Base-by-base conservation (phyloP, 2,329 filamentous ascomycete genomes). In the Monilinia polystroma region DNA sequence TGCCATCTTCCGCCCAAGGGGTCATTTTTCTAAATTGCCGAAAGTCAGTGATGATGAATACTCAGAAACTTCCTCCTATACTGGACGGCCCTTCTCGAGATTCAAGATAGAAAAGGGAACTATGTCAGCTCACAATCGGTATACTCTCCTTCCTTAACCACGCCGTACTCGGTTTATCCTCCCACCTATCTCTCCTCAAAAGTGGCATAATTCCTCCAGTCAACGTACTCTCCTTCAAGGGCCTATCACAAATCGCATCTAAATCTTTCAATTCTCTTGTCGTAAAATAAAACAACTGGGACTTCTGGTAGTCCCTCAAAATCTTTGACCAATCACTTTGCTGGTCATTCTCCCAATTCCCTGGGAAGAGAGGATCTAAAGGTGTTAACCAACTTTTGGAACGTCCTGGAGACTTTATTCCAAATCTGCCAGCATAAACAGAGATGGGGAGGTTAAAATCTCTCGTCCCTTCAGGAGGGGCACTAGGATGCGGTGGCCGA, bases 181-280 rank as follows among this genome's bases (percentile, higher is more conserved):
- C 58, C 58, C 58, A 60, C 2, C 45, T 51, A 12, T 26, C 45
- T 8, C 58, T 60, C 29, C 45, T 49, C 29, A 60, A 60, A 4
- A 60, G 47, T 5, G 58, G 58, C 18, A 60, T 18, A 26, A 60
- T 51, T 0, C 45, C 45, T 7, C 20, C 45, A 2, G 58, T 4
- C 29, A 60, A 18, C 1, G 58, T 60, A 20, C 58, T 60, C 10
- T 20, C n/a, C 14, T 18, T 60, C 45, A 60, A 7, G 4, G 58
- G 29, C 7, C 58, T 51, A 38, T 60, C 58, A 51, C 45, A 60
- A 20, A 60, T 1, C 4, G 29, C 58, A 60, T 60, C 58, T 4
- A 60, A 35, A 60, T 60, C 58, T 23, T 60, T 60, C 58, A 60
- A 14, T 12, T 60, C 58, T n/a, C 58, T 60, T 29, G 58, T 38